These are phyloP conservation scores for Candida incommunis DNA, from an alignment of 805 yeast species.

Conservation along the genomic window DNA sequence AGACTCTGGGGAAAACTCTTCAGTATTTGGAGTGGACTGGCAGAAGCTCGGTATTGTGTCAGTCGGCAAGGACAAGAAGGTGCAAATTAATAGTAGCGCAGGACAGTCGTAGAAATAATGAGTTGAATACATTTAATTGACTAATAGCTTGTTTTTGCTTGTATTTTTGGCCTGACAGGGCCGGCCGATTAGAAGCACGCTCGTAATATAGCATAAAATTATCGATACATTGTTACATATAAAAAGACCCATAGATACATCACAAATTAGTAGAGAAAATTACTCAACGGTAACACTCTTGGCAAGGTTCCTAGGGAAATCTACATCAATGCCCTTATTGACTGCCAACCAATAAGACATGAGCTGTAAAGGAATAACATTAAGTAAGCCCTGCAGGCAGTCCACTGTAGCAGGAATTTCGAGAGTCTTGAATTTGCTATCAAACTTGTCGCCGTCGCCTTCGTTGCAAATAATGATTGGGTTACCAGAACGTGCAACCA, in stretches of 20 bases:
- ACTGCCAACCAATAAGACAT: conserved; percentile 97
- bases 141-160: too few species aligned
- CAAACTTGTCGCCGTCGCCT: conserved; percentile 38
- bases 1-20: conserved; percentile 38
- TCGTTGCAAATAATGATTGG: conserved; percentile 89
- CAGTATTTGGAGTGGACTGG: conserved; percentile 86
- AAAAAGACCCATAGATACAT: not conserved
- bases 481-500: conserved; percentile 91
- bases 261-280: conserved; percentile 3
- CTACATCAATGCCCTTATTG: conserved; percentile 89
- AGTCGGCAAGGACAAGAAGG: conserved; percentile 89
- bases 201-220: too few species aligned
- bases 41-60: conserved; percentile 68
- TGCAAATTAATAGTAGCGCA: conserved; percentile 50
- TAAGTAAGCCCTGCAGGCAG: conserved; percentile 91
- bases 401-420: conserved; percentile 95
- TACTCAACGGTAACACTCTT: conserved; percentile 96
- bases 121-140: too few species aligned
- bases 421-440: conserved; percentile 33
- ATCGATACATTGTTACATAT: not conserved
- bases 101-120: too few species aligned
- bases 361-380: conserved; percentile 87
- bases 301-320: conserved; percentile 97
- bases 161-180: too few species aligned
- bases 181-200: not conserved